Evolutionary conservation across 306 rosid species (phyloP).

Genomic region (Lagenaria siceraria): DNA sequence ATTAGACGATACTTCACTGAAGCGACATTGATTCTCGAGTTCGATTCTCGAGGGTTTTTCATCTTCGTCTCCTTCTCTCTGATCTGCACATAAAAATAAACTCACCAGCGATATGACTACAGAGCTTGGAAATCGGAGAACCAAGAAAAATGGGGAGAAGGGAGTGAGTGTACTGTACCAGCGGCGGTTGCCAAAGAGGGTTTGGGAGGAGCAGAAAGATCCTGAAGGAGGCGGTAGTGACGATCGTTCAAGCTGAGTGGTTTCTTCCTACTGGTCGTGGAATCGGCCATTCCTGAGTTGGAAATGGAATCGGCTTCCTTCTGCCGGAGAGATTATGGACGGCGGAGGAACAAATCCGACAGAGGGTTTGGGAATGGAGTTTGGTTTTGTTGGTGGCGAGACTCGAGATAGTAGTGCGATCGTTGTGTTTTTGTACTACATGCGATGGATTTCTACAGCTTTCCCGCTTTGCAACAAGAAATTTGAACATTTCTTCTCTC

Average conservation of each 20-base stretch:
- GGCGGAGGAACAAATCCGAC: not conserved
- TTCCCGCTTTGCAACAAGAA: not conserved
- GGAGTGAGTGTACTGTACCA: conserved; percentile 1
- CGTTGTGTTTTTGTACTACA: not conserved
- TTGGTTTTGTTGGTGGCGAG: not conserved
- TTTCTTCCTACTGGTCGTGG: conserved; percentile 22
- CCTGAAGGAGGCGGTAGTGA: conserved; percentile 75
- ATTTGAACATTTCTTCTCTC: not conserved
- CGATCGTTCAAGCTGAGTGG: conserved; percentile 70
- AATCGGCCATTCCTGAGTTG: conserved; percentile 35
- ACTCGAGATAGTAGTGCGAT: not conserved
- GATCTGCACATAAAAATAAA: not conserved
- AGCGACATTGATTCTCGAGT: conserved; percentile 9
- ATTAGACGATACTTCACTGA: not conserved
- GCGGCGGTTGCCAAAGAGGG: conserved; percentile 12
- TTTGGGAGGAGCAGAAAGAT: conserved; percentile 58
- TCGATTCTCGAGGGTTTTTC: conserved; percentile 10
- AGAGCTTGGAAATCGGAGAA: not conserved
- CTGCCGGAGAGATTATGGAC: not conserved
- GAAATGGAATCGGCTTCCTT: not conserved
- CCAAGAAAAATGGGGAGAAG: not conserved
- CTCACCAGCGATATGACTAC: not conserved
- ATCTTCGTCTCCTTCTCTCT: conserved; percentile 10
- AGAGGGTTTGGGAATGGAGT: not conserved
- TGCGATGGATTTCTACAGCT: not conserved